phyloP scores from a whole-genome alignment of 75 land plant species.

The Picea glauca region DNA sequence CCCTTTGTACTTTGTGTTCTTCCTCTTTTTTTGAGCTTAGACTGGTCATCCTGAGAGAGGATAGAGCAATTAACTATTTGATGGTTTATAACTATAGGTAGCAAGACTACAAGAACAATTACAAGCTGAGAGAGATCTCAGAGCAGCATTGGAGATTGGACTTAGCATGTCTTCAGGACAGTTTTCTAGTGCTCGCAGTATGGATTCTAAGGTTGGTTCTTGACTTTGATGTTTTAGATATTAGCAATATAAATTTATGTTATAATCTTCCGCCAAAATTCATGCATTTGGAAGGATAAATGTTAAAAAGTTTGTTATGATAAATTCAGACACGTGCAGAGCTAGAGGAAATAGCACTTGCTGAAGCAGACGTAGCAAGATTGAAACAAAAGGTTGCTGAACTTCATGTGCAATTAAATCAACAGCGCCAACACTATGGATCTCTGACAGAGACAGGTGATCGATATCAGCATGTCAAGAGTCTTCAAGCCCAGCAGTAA shows the following conservation, averaged over 20 bases:
- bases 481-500: conserved; percentile 78
- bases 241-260: neutral
- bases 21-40: neutral
- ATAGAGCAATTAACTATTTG: neutral
- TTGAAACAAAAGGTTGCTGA: conserved; percentile 98
- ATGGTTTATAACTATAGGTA: conserved; percentile 42
- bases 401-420: conserved; percentile 85
- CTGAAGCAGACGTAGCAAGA: conserved; percentile 97
- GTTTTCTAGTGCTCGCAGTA: conserved; percentile 57
- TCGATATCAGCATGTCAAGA: conserved; percentile 64
- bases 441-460: conserved; percentile 66
- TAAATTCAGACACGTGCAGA: conserved; percentile 89
- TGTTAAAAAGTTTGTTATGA: neutral
- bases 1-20: neutral
- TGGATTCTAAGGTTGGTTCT: conserved; percentile 85
- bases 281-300: no score
- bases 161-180: conserved; percentile 92
- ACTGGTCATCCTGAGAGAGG: neutral
- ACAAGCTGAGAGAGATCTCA: conserved; percentile 92
- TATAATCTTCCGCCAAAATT: no score
- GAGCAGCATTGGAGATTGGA: conserved; percentile 96
- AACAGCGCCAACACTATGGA: conserved; percentile 83
- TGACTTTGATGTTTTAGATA: neutral
- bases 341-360: conserved; percentile 97
- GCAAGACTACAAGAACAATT: conserved; percentile 93